A percentile compares a stretch with the other conserved stretches of the same genome.
Evolutionary conservation across 2,329 filamentous ascomycete species (phyloP).

Genomic region (Sporothrix pseudoabietina): DNA sequence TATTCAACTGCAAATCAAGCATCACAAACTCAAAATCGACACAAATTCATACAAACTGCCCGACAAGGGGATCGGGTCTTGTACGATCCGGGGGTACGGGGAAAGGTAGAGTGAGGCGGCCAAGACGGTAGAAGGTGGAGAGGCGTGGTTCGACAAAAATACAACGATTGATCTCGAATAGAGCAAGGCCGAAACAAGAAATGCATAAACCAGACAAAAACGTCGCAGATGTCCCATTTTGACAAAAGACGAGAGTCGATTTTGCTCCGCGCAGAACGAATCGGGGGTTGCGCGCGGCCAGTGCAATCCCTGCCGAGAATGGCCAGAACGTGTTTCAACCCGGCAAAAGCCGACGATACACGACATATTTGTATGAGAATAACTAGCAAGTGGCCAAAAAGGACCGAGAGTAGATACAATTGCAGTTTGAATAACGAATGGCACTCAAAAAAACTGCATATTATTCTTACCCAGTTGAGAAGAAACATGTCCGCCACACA

Average conservation of each 20-base stretch:
- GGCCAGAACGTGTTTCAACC: constrained; percentile 20
- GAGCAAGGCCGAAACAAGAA: constrained; percentile 20
- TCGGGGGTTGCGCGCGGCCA: background rate
- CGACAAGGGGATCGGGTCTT: background rate
- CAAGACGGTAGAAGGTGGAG: background rate
- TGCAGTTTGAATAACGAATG: background rate
- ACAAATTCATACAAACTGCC: background rate
- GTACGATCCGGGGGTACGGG: background rate
- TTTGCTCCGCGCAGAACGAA: background rate
- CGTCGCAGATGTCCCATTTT: constrained; percentile 24
- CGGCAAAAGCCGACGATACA: constrained; percentile 17
- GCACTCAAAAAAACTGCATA: background rate
- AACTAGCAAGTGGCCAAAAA: background rate
- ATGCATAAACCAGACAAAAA: constrained; percentile 15
- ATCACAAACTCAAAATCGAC: constrained; percentile 14
- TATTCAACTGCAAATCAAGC: constrained; percentile 15
- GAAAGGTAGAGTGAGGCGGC: background rate
- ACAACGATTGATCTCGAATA: background rate
- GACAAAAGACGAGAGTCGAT: constrained; percentile 20
- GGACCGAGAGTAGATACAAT: background rate
- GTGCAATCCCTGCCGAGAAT: constrained; percentile 9
- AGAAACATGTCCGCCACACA: background rate
- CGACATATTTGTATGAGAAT: background rate
- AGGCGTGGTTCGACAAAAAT: background rate
- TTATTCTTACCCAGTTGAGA: background rate